Base-by-base conservation (phyloP, 441 rosid genomes). In the Adansonia grandidieri region DNA sequence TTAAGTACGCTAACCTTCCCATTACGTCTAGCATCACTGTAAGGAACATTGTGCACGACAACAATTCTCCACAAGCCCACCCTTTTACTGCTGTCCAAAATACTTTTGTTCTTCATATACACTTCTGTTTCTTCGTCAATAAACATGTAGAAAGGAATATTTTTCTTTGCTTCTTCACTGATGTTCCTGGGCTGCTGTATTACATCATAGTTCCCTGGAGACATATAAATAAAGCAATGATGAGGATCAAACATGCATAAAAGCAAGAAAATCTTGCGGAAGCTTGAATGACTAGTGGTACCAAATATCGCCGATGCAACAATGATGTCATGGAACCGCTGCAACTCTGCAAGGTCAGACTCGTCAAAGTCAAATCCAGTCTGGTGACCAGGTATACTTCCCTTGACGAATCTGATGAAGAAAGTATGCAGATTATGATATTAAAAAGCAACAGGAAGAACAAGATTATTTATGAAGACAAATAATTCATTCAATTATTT, bases 301-400 rank as follows among this genome's bases (percentile, higher is more conserved):
- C 98, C 98, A 85, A 94, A 94, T 86, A 94, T 89, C 1, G 93
- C 98, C 64, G 98, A 94, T 1, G 98, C 97, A 80, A 92, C 97
- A 81, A 94, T 89, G 80, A 92, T 91, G 42, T 89, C 90, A 48
- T 89, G 88, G 77, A 57, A 86, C 79, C 85, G 86, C 76, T 88
- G 90, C 87, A 92, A 76, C 86, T 88, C 93, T 78, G 20, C 61
- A 62, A 89, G 84, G 81, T 89, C 93, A 85, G 90, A 88, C 76
- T 89, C 96, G 77, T 91, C 97, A 19, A 94, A 88, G 80, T 92
- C 94, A 80, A 92, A 94, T 73, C 98, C 98, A 75, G 89, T 91
- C 76, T 63, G 86, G 61, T 40, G 75, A n/a, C 96, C 98, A 24
- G 98, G 96, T 85, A 82, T 89, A 24, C 80, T 84, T 82, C 97